Conservation (phyloP, 768 basidiomycete genomes). For the Leucosporidium creatinivorum region DNA sequence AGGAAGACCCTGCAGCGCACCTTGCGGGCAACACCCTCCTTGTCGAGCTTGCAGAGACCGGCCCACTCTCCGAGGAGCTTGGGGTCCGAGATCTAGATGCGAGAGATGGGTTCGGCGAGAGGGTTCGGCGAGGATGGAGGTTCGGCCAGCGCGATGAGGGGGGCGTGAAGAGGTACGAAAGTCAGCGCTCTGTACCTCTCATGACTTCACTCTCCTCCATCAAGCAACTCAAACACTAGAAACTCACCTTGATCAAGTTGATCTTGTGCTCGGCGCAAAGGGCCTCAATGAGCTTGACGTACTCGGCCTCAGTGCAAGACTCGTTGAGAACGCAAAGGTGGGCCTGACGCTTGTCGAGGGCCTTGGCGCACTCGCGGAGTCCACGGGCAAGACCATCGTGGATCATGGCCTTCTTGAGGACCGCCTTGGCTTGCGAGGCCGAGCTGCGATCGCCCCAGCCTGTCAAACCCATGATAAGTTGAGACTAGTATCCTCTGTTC, state of each 20-base stretch:
- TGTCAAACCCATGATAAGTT: no score
- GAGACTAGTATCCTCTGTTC: no score
- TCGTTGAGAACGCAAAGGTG: constrained; percentile 98
- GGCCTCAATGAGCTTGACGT: constrained; percentile 99
- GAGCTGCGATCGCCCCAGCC: no score
- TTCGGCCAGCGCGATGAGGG: no score
- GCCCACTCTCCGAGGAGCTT: constrained; percentile 93
- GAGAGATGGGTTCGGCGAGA: background rate
- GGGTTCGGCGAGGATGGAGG: no score
- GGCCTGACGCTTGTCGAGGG: constrained; percentile 96
- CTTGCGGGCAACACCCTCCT: constrained; percentile 94
- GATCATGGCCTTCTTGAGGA: constrained; percentile 95
- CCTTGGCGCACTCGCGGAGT: constrained; percentile 95
- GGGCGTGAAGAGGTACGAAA: no score
- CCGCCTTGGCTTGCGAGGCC: no score
- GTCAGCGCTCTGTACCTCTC: background rate
- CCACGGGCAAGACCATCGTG: constrained; percentile 98
- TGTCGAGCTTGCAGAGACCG: constrained; percentile 98
- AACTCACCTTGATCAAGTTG: constrained; percentile 76
- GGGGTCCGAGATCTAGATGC: constrained; percentile 67
- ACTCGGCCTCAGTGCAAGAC: constrained; percentile 97
- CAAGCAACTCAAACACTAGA: constrained; percentile 43
- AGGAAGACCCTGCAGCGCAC: no score
- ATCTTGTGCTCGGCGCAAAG: constrained; percentile 99
- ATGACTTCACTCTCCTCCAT: no score